These are phyloP conservation scores for Pisolithus thermaeus DNA, from an alignment of 1,284 basidiomycete species.

Conservation along the genomic window DNA sequence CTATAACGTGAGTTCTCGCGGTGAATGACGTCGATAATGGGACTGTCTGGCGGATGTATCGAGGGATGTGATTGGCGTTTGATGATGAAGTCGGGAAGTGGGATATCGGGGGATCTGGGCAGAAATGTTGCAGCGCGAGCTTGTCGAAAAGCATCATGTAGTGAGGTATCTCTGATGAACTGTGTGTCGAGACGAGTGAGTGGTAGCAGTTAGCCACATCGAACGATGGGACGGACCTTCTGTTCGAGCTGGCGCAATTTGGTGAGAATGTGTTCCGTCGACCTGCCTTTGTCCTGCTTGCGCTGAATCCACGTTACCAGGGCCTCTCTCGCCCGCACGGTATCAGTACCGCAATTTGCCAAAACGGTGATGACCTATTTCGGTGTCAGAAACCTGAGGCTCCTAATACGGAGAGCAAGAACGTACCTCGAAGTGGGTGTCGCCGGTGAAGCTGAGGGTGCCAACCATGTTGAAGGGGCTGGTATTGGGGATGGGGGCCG, in stretches of 20 bases:
- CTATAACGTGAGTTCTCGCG: not conserved
- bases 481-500: not conserved
- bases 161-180: constrained; percentile 25
- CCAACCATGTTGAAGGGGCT: constrained; percentile 16
- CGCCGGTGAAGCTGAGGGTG: constrained; percentile 24
- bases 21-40: not conserved
- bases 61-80: not conserved
- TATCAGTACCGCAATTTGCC: constrained; percentile 29
- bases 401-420: not conserved
- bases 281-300: constrained; percentile 25
- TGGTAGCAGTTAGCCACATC: not conserved
- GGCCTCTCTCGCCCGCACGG: constrained; percentile 21
- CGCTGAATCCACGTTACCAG: constrained; percentile 27
- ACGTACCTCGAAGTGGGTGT: constrained; percentile 26
- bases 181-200: constrained; percentile 10
- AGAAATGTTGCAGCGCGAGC: constrained; percentile 25
- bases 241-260: constrained; percentile 25
- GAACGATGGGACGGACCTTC: constrained; percentile 19
- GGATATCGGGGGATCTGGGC: constrained; percentile 23
- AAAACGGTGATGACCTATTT: constrained; percentile 27
- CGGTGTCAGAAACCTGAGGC: constrained; percentile 1
- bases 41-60: not conserved
- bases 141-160: constrained; percentile 28
- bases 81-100: constrained; percentile 13
- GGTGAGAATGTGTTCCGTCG: constrained; percentile 25